Percentiles rank a stretch among this genome's conserved stretches.
Evolutionary conservation across 495 filamentous ascomycete species (phyloP).

Genomic region (Aspergillus steynii): DNA sequence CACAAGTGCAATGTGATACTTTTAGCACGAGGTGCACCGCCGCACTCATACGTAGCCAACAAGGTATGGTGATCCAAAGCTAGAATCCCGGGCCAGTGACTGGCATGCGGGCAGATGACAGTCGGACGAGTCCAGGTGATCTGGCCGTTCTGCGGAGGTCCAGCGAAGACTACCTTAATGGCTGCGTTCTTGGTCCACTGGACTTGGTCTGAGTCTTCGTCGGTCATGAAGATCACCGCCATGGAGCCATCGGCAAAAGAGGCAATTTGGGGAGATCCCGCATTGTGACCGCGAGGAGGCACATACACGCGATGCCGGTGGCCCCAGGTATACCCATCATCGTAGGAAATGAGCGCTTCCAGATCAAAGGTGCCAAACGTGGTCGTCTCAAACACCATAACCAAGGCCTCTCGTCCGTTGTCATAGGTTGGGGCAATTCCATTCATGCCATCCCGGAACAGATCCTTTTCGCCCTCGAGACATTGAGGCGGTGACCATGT

Average conservation of each 20-base stretch:
- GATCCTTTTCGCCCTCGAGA: slow-evolving; percentile 47
- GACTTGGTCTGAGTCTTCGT: slow-evolving; percentile 49
- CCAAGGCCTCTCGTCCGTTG: slow-evolving; percentile 45
- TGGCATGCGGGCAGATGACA: slow-evolving; percentile 31
- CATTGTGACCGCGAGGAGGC: slow-evolving; percentile 45
- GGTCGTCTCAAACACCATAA: slow-evolving; percentile 62
- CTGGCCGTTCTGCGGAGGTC: slow-evolving; percentile 35
- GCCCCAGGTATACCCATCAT: slow-evolving; percentile 57
- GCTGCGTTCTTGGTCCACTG: slow-evolving; percentile 42
- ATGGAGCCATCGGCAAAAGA: slow-evolving; percentile 57
- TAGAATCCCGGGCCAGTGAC: slow-evolving; percentile 48
- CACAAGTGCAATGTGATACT: slow-evolving; percentile 30
- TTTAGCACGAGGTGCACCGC: slow-evolving; percentile 35
- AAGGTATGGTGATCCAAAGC: slow-evolving; percentile 36
- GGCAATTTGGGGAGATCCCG: slow-evolving; percentile 60
- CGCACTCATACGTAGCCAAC: slow-evolving; percentile 44
- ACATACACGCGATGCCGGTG: slow-evolving; percentile 52
- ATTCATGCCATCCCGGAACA: slow-evolving; percentile 61
- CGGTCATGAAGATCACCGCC: slow-evolving; percentile 61
- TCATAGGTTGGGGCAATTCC: slow-evolving; percentile 49
- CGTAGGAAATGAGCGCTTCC: slow-evolving; percentile 56
- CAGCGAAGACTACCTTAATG: slow-evolving; percentile 42
- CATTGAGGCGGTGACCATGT: slow-evolving; percentile 50
- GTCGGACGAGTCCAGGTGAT: slow-evolving; percentile 35
- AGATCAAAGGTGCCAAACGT: slow-evolving; percentile 51